Percentiles rank a stretch among this genome's conserved stretches.
phyloP scores from a whole-genome alignment of 2,329 filamentous ascomycete species.

The Xylaria sp. region DNA sequence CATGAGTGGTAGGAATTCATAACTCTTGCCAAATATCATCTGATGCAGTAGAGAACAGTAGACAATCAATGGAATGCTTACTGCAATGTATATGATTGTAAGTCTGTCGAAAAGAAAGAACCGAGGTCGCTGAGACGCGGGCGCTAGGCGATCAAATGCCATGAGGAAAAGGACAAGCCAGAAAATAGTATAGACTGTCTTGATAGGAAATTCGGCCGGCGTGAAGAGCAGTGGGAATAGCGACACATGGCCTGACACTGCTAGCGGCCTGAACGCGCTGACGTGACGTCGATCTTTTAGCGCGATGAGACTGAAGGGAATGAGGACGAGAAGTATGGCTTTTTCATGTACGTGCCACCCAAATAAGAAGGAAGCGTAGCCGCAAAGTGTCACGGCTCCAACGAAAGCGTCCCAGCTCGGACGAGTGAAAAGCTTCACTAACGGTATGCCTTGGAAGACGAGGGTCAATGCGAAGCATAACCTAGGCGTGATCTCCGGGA shows the following conservation, averaged over 20 bases:
- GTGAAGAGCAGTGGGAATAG: constrained; percentile 95
- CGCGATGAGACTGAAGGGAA: constrained; percentile 93
- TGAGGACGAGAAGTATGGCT: constrained; percentile 91
- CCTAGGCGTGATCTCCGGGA: constrained; percentile 85
- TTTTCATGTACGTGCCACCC: constrained; percentile 99
- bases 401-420: constrained; percentile 92
- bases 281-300: constrained; percentile 90
- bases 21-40: constrained; percentile 82
- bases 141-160: constrained; percentile 87
- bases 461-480: constrained; percentile 86
- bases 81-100: constrained; percentile 85
- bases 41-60: constrained; percentile 90
- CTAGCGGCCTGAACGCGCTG: constrained; percentile 89
- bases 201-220: constrained; percentile 90
- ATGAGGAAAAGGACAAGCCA: constrained; percentile 91
- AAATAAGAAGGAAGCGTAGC: constrained; percentile 95
- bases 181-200: constrained; percentile 90
- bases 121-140: constrained; percentile 80
- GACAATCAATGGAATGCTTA: constrained; percentile 87
- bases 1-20: constrained; percentile 95
- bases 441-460: constrained; percentile 80
- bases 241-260: constrained; percentile 93
- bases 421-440: constrained; percentile 82
- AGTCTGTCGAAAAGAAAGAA: constrained; percentile 93
- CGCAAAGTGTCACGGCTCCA: constrained; percentile 89